A percentile compares a stretch with the other conserved stretches of the same genome.
Evolutionary conservation across 345 rosid species (phyloP).

Genomic region (Lumnitzera racemosa): DNA sequence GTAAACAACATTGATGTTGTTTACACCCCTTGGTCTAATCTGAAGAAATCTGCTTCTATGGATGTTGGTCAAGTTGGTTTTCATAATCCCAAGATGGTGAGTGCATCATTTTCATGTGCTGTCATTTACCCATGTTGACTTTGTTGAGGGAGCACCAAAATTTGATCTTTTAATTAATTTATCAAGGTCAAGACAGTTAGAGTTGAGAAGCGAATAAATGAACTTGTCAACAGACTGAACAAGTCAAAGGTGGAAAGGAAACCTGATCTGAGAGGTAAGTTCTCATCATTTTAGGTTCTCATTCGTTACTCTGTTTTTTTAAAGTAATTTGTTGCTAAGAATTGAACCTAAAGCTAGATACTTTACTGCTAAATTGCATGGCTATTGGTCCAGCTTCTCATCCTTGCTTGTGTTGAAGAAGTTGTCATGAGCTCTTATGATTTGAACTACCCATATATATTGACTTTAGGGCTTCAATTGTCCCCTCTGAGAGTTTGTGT

Average conservation of each 20-base stretch:
- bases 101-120: constrained; percentile 2
- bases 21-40: constrained; percentile 92
- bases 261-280: constrained; percentile 83
- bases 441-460: too few relatives aligned
- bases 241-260: constrained; percentile 84
- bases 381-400: too few relatives aligned
- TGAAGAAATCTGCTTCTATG: constrained; percentile 96
- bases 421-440: too few relatives aligned
- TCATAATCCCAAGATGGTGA: constrained; percentile 80
- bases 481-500: too few relatives aligned
- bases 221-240: constrained; percentile 87
- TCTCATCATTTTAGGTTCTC: not conserved
- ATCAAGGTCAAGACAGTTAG: constrained; percentile 73
- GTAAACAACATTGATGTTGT: constrained; percentile 91
- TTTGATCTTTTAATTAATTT: constrained; percentile 1
- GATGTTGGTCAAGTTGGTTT: constrained; percentile 99
- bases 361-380: too few relatives aligned
- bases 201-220: constrained; percentile 94
- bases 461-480: too few relatives aligned
- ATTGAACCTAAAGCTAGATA: too few relatives aligned
- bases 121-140: not conserved
- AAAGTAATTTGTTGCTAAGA: too few relatives aligned
- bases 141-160: not conserved
- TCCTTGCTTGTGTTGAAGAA: too few relatives aligned
- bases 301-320: too few relatives aligned